Evolutionary conservation across 345 rosid species (phyloP).

Genomic region (Iberis pinnata): DNA sequence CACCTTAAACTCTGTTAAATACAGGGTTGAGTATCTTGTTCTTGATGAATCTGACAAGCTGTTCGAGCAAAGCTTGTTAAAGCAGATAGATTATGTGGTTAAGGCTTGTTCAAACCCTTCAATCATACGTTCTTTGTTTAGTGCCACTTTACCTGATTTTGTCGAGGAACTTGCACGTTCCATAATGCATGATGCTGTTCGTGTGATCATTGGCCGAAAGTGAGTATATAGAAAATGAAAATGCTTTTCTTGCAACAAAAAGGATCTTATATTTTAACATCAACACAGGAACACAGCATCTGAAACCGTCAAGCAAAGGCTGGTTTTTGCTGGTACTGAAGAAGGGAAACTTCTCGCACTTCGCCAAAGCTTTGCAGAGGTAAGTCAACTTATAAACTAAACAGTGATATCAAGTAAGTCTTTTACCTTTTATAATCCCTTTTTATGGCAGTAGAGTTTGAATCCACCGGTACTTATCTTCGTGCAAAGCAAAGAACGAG

Average conservation of each 20-base stretch:
- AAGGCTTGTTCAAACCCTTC: conserved; percentile 91
- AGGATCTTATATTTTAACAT: conserved; percentile 15
- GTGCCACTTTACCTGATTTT: conserved; percentile 94
- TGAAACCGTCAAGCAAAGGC: conserved; percentile 72
- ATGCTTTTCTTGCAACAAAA: conserved; percentile 1
- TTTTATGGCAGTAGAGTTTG: conserved; percentile 61
- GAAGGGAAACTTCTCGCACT: conserved; percentile 92
- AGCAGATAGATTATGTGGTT: conserved; percentile 85
- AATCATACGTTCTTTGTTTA: conserved; percentile 71
- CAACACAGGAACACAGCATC: conserved; percentile 75
- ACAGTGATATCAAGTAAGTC: background rate
- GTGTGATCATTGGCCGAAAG: conserved; percentile 90
- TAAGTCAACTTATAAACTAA: conserved; percentile 28
- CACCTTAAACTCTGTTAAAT: conserved; percentile 9
- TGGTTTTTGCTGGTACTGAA: conserved; percentile 86
- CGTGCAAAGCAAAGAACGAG: conserved; percentile 85
- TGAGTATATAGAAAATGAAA: conserved; percentile 31
- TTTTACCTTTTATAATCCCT: conserved; percentile 27
- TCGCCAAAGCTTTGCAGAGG: conserved; percentile 90
- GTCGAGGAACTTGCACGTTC: conserved; percentile 95
- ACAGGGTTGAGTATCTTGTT: conserved; percentile 89
- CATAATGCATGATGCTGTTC: conserved; percentile 92
- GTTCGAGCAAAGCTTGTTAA: conserved; percentile 79
- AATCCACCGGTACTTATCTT: conserved; percentile 89
- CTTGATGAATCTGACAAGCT: conserved; percentile 97